Base-by-base conservation (phyloP, 164 flowering plant genomes). In the Buxus sempervirens region DNA sequence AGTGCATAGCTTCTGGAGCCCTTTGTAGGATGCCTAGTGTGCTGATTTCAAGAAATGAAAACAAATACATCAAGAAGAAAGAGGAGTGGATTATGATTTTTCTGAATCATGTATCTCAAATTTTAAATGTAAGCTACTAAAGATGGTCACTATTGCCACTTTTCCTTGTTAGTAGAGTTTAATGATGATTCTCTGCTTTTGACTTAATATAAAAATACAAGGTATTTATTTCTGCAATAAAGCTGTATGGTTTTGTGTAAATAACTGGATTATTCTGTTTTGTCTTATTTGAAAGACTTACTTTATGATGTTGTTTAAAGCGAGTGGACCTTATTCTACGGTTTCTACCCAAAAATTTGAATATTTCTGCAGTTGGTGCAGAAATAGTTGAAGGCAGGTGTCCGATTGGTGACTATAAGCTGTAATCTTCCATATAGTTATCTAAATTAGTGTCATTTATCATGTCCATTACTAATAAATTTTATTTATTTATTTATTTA, bases 311-410 rank as follows among this genome's bases (percentile, higher is more conserved):
- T 25, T 49, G 21, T 22, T 56, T 21, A 55, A 42, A 22, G 22
- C 60, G 19, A n/a, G 20, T 21, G 64, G 26, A 16, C 15, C 49
- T 36, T 48, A 5, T n/a, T n/a, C n/a, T n/a, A n/a, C n/a, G n/a
- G n/a, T n/a, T 63, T 58, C 4, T 23, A 5, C 28, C 18, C 18
- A 26, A 8, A 51, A 14, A 51, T 23, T 65, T 71, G 26, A 53
- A 58, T 56, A 63, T 73, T 10, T 75, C 15, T 74, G 62, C 76
- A 93, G 96, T 76, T 81, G 98, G 90, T 54, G 49, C 56, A 41
- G 90, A 93, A 81, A 85, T 91, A 58, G 62, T 86, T 76, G 98
- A 93, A 85, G 98, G 95, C 73, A 89, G 95, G 70, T 90, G 96
- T 70, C 90, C 94, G 56, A 62, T 60, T 60, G 92, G 96, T 36